These are phyloP conservation scores for Taiozyma onychis DNA, from an alignment of 1,139 yeast species.

Conservation along the genomic window DNA sequence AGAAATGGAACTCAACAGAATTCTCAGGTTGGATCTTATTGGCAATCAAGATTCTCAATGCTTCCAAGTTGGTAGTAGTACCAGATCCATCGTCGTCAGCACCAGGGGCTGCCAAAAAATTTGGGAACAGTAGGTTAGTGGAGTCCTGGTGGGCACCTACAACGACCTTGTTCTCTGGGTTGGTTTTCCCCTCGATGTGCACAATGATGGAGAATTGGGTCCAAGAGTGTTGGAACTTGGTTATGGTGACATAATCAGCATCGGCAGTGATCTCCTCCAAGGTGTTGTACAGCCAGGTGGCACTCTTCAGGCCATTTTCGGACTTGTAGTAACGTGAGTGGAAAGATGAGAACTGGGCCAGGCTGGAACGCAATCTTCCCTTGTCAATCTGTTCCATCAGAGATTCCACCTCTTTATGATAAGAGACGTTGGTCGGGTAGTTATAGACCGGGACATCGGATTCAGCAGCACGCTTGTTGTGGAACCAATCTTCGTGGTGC, in stretches of 20 bases:
- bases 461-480: constrained; percentile 31
- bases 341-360: constrained; percentile 64
- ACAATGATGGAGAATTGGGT: constrained; percentile 53
- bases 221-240: constrained; percentile 48
- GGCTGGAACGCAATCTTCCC: constrained; percentile 43
- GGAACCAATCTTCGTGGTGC: constrained; percentile 31
- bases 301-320: constrained; percentile 61
- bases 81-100: constrained; percentile 97
- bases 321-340: constrained; percentile 80
- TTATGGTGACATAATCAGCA: constrained; percentile 31
- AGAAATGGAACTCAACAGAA: constrained; percentile 88
- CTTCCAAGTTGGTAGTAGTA: constrained; percentile 71
- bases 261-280: constrained; percentile 36
- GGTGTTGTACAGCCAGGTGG: constrained; percentile 60
- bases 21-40: constrained; percentile 53
- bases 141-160: constrained; percentile 93
- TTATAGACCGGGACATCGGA: constrained; percentile 37
- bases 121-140: constrained; percentile 69
- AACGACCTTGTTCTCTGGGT: constrained; percentile 49
- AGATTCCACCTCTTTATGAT: constrained; percentile 35
- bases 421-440: constrained; percentile 48
- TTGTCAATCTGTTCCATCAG: constrained; percentile 35
- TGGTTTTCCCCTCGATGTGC: constrained; percentile 30
- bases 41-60: constrained; percentile 54
- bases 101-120: constrained; percentile 74